Evolutionary conservation across 2,329 filamentous ascomycete species (phyloP).

Genomic region (Pseudogymnoascus sp.): DNA sequence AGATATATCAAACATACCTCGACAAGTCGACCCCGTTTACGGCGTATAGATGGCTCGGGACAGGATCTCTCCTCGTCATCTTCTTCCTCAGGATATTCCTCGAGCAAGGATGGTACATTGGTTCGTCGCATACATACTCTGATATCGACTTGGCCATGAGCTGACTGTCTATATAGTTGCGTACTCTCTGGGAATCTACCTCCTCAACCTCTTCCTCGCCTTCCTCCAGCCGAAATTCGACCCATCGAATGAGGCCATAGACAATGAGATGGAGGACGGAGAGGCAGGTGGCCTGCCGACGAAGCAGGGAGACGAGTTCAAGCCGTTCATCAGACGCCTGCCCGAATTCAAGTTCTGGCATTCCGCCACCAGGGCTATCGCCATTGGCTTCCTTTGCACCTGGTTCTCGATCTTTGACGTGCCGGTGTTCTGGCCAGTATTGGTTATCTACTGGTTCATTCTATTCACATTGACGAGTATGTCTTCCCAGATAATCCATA

Average conservation of each 20-base stretch:
- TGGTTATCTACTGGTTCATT: conserved; percentile 98
- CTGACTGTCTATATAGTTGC: conserved; percentile 54
- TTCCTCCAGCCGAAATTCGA: conserved; percentile 99
- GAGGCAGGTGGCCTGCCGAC: conserved; percentile 75
- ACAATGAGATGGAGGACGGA: conserved; percentile 95
- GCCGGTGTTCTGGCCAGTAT: conserved; percentile 96
- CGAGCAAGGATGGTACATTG: conserved; percentile 98
- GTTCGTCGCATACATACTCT: conserved; percentile 41
- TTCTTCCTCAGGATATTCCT: conserved; percentile 88
- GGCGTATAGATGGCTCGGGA: conserved; percentile 82
- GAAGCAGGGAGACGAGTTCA: conserved; percentile 95
- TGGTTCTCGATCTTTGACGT: conserved; percentile 95
- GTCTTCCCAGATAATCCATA: conserved; percentile 31
- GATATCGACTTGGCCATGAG: not conserved
- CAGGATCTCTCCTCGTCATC: conserved; percentile 63
- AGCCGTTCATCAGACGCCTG: conserved; percentile 88
- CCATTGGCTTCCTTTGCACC: conserved; percentile 76
- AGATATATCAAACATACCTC: conserved; percentile 92
- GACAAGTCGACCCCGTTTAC: conserved; percentile 89
- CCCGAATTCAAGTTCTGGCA: conserved; percentile 99
- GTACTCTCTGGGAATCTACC: conserved; percentile 96
- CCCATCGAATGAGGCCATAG: conserved; percentile 80
- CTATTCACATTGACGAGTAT: conserved; percentile 90
- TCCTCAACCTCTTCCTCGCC: conserved; percentile 96
- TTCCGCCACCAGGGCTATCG: conserved; percentile 79